Evolutionary conservation across 2,329 filamentous ascomycete genomes (phyloP).

Genomic region (Colletotrichum sp.): DNA sequence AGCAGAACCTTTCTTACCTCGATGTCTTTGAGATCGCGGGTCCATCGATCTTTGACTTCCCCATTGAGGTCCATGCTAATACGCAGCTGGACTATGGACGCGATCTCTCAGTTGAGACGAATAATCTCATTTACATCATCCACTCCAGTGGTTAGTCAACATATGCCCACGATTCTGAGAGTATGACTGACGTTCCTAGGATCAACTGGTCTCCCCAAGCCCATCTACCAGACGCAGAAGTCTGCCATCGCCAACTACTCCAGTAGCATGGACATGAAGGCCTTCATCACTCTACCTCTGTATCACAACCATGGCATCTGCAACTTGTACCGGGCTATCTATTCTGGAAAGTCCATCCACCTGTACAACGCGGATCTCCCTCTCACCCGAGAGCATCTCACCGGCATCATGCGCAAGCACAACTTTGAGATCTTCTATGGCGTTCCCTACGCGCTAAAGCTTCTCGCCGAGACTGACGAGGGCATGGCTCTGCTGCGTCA

Average conservation of each 20-base stretch:
- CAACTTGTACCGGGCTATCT: slow-evolving; percentile 58
- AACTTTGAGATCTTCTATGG: slow-evolving; percentile 61
- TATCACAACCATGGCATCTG: slow-evolving; percentile 66
- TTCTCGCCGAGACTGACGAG: slow-evolving; percentile 62
- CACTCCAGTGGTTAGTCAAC: slow-evolving; percentile 35
- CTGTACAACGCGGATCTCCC: slow-evolving; percentile 62
- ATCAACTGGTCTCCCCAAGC: slow-evolving; percentile 67
- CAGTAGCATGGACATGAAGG: slow-evolving; percentile 41
- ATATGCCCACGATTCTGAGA: neutral
- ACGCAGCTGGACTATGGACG: slow-evolving; percentile 36
- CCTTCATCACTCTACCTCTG: slow-evolving; percentile 61
- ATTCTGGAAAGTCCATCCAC: slow-evolving; percentile 53
- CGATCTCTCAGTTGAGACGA: slow-evolving; percentile 27
- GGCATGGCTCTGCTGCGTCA: slow-evolving; percentile 53
- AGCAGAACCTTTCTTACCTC: slow-evolving; percentile 20
- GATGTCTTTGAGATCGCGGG: slow-evolving; percentile 30
- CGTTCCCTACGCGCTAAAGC: slow-evolving; percentile 69
- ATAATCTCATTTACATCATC: slow-evolving; percentile 32
- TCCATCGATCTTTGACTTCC: slow-evolving; percentile 31
- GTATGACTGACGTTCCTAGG: slow-evolving; percentile 35
- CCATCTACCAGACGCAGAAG: slow-evolving; percentile 62
- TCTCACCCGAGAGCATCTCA: slow-evolving; percentile 54
- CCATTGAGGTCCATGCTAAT: slow-evolving; percentile 32
- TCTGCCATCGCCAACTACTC: slow-evolving; percentile 54
- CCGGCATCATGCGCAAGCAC: slow-evolving; percentile 45